These are phyloP conservation scores for Gleditsia sinensis DNA, from an alignment of 306 rosid genomes.

Conservation along the genomic window DNA sequence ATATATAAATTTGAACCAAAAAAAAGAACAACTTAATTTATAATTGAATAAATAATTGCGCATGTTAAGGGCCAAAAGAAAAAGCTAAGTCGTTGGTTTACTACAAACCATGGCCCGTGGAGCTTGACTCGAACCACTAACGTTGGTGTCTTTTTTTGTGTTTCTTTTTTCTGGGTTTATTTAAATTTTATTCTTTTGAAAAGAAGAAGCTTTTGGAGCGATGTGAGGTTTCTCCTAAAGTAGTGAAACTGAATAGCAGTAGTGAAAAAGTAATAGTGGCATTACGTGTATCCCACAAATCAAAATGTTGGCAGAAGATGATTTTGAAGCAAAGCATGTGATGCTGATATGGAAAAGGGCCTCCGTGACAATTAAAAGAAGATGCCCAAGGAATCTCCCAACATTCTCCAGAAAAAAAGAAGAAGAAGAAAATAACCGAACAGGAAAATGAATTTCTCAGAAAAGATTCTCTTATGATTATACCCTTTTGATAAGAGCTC, in stretches of 20 bases:
- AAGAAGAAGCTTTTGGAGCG: neutral
- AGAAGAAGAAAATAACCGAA: too few relatives aligned
- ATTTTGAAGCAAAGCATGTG: conserved; percentile 10
- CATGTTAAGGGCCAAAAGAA: conserved; percentile 28
- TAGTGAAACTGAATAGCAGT: neutral
- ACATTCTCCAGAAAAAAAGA: neutral
- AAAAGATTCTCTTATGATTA: neutral
- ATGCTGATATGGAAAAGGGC: conserved; percentile 29
- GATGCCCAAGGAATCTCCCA: neutral
- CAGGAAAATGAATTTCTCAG: too few relatives aligned
- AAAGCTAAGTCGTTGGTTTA: conserved; percentile 7
- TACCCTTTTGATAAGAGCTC: conserved; percentile 44
- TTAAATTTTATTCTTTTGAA: neutral
- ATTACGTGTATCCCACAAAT: conserved; percentile 36
- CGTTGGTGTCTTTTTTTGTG: conserved; percentile 19
- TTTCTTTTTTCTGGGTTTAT: conserved; percentile 15
- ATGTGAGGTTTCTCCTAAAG: neutral
- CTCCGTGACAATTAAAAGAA: neutral
- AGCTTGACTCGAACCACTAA: conserved; percentile 35
- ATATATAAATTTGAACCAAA: too few relatives aligned
- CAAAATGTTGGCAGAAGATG: neutral
- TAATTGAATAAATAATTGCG: neutral
- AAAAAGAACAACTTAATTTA: neutral
- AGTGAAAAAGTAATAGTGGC: conserved; percentile 4
- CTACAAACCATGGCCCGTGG: conserved; percentile 32